phyloP scores from a whole-genome alignment of 2,329 filamentous ascomycete genomes.

The Fusarium sp. region DNA sequence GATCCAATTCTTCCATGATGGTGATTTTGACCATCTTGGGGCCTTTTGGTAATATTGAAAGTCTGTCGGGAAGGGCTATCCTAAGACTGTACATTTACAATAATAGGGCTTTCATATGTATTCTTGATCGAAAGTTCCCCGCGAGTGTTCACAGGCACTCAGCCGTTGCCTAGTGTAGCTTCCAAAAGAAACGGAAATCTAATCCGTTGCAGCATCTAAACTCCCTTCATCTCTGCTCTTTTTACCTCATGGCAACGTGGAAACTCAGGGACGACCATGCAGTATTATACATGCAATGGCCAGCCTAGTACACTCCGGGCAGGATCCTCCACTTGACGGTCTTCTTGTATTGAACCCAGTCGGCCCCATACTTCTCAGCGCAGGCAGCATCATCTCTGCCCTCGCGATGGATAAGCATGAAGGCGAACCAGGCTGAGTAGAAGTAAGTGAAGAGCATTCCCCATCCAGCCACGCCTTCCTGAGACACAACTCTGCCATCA shows the following conservation, averaged over 20 bases:
- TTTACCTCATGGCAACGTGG: neutral
- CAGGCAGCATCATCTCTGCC: slow-evolving; percentile 89
- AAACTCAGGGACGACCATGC: neutral
- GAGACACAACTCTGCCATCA: slow-evolving; percentile 72
- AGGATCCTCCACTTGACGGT: slow-evolving; percentile 82
- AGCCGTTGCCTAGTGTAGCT: neutral
- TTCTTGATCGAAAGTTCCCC: neutral
- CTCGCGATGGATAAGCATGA: slow-evolving; percentile 86
- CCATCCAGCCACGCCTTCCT: slow-evolving; percentile 80
- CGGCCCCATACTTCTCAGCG: slow-evolving; percentile 84
- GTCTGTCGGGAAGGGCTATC: neutral
- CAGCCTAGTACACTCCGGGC: slow-evolving; percentile 69
- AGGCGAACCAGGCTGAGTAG: slow-evolving; percentile 88
- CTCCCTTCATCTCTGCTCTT: neutral
- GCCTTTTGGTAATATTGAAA: neutral
- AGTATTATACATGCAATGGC: neutral
- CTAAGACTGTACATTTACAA: neutral
- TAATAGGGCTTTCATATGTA: neutral
- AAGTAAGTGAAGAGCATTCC: slow-evolving; percentile 92
- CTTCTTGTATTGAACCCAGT: slow-evolving; percentile 88
- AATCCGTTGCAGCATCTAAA: neutral
- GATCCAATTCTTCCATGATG: neutral
- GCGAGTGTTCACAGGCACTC: neutral
- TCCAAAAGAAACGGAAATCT: neutral
- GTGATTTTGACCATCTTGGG: neutral